Evolutionary conservation across 2,329 filamentous ascomycete species (phyloP).

Genomic region (Colletotrichum sp.): DNA sequence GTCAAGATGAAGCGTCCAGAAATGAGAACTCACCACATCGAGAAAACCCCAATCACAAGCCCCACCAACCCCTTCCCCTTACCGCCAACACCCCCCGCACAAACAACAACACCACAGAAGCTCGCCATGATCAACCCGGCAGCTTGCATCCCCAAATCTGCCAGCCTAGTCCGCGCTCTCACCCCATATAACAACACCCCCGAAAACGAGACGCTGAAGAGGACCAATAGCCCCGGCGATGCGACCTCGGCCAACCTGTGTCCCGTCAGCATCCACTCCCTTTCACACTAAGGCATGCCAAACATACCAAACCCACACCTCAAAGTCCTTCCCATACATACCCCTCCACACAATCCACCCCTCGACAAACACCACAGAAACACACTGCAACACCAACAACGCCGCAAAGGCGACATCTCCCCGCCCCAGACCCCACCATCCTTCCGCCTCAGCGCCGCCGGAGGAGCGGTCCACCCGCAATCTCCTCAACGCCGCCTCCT

Average conservation of each 20-base stretch:
- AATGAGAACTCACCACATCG: conserved; percentile 8
- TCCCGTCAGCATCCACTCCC: not conserved
- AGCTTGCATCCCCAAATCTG: conserved; percentile 7
- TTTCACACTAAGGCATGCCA: fast-evolving
- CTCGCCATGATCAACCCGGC: not conserved
- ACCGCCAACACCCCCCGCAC: not conserved
- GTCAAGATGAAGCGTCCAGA: not conserved
- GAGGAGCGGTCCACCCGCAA: not conserved
- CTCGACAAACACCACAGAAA: conserved; percentile 27
- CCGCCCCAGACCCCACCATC: not conserved
- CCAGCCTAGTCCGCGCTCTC: not conserved
- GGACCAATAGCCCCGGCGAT: conserved; percentile 54
- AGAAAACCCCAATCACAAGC: not conserved
- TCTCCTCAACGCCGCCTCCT: not conserved
- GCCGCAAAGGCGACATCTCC: conserved; percentile 27
- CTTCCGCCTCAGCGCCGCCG: not conserved
- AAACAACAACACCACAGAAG: not conserved
- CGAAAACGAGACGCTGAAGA: conserved; percentile 86
- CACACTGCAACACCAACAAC: conserved; percentile 30
- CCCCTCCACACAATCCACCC: conserved; percentile 30
- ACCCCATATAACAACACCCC: conserved; percentile 23
- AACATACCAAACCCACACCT: conserved; percentile 30
- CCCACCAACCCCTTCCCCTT: not conserved
- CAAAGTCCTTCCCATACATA: conserved; percentile 24
- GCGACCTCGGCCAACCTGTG: conserved; percentile 6